Evolutionary conservation across 768 basidiomycete genomes (phyloP).

Genomic region (Inosperma sp.): DNA sequence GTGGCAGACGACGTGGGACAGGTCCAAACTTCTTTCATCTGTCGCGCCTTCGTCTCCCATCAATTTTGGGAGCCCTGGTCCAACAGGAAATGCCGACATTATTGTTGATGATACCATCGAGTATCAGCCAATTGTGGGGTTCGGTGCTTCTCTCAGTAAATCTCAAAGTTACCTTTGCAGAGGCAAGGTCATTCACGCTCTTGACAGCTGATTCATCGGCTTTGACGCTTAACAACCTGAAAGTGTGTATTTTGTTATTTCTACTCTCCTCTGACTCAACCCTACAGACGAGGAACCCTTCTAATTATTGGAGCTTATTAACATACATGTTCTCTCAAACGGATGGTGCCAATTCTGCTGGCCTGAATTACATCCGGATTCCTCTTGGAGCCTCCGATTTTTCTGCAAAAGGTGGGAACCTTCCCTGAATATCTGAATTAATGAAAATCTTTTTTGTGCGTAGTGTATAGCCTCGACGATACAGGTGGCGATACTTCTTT

Average conservation of each 20-base stretch:
- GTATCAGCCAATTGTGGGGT: conserved; percentile 64
- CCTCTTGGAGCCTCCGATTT: conserved; percentile 75
- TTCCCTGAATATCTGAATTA: too few relatives aligned
- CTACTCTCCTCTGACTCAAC: not conserved
- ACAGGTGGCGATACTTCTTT: conserved; percentile 58
- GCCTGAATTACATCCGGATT: conserved; percentile 64
- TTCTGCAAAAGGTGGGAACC: conserved; percentile 49
- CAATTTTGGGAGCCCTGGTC: conserved; percentile 54
- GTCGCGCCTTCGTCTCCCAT: conserved; percentile 45
- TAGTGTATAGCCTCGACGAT: conserved; percentile 66
- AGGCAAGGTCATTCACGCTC: not conserved
- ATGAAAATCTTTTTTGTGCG: not conserved
- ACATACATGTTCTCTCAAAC: conserved; percentile 57
- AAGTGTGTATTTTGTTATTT: conserved; percentile 36
- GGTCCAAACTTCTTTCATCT: conserved; percentile 48
- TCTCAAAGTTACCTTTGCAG: not conserved
- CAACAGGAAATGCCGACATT: conserved; percentile 58
- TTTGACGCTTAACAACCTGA: conserved; percentile 53
- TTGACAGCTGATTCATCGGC: conserved; percentile 68
- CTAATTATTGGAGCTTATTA: conserved; percentile 56
- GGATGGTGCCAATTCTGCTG: conserved; percentile 59
- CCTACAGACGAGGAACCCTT: conserved; percentile 43
- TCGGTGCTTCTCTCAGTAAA: conserved; percentile 62
- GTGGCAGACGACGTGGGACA: conserved; percentile 61
- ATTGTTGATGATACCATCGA: conserved; percentile 47